Evolutionary conservation across 371 early-diverging fungal species (phyloP).

Genomic region (Syncephalastrum contaminatum): DNA sequence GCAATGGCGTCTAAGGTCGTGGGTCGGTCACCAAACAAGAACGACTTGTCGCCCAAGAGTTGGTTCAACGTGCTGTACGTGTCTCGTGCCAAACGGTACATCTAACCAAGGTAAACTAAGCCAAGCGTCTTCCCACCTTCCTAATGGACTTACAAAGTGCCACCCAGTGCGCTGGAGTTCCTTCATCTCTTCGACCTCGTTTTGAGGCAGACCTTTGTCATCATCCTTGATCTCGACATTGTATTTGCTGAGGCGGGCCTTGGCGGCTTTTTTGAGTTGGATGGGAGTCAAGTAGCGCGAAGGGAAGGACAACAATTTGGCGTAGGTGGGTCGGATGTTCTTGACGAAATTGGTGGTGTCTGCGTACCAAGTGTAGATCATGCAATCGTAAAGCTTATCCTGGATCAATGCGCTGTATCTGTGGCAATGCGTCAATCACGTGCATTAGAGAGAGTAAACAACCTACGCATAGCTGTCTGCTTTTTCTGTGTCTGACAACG

Average conservation of each 20-base stretch:
- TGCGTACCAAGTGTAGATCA: slow-evolving; percentile 71
- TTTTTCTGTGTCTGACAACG: slow-evolving; percentile 44
- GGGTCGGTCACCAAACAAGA: slow-evolving; percentile 70
- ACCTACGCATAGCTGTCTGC: slow-evolving; percentile 55
- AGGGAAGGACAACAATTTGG: slow-evolving; percentile 63
- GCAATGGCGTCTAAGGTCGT: slow-evolving; percentile 66
- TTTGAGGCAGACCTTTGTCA: slow-evolving; percentile 36
- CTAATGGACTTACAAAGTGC: slow-evolving; percentile 34
- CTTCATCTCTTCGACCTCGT: slow-evolving; percentile 50
- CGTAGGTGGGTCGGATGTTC: slow-evolving; percentile 63
- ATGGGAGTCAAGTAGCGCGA: slow-evolving; percentile 58
- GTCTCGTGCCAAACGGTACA: slow-evolving; percentile 55
- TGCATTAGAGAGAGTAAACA: not conserved
- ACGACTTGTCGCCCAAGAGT: slow-evolving; percentile 60
- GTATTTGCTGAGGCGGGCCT: slow-evolving; percentile 51
- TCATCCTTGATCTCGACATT: slow-evolving; percentile 43
- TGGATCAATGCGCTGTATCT: slow-evolving; percentile 50
- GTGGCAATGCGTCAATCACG: not conserved
- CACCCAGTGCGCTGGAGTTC: slow-evolving; percentile 45
- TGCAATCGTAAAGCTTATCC: slow-evolving; percentile 53
- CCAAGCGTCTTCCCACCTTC: not conserved
- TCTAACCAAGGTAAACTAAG: slow-evolving; percentile 22
- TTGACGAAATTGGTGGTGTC: slow-evolving; percentile 70
- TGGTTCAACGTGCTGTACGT: slow-evolving; percentile 56
- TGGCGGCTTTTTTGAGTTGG: slow-evolving; percentile 57